Base-by-base conservation (phyloP, 371 early-diverging fungal genomes). In the Mortierella sp. region DNA sequence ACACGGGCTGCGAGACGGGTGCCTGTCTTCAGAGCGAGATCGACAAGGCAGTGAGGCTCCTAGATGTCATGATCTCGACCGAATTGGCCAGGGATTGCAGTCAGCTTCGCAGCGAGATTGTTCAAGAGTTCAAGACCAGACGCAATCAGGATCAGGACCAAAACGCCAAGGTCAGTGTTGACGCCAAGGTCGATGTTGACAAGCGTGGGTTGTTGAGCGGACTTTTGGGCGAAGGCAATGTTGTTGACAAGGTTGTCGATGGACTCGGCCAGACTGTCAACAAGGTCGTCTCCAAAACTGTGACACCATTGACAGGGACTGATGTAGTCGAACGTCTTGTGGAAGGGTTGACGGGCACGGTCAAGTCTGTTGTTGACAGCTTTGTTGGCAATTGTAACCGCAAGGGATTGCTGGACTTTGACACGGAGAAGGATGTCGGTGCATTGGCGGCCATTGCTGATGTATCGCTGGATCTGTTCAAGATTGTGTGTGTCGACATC, bases 291-390 rank as follows among this genome's bases (percentile, higher is more conserved):
- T 44, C 47, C n/a, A 44, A 71, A 3, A 45, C 19, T 21, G 70
- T 68, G 50, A 48, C 38, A 0, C 76, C 76, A 13, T 28, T 50
- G 68, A 45, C 48, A n/a, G 76, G 75, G 34, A 28, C 24, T 10
- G 21, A 52, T n/a, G 6, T 57, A 1, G 58, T 77, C 14, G 55
- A 77, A 50, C 57, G 21, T 14, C 38, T 78, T 45, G 52, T 80
- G 19, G 75, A 60, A n/a, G 60, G 13, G 7, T 42, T 80, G 70
- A 55, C 57, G 6, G 26, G 58, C 19, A 54, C 71, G 2, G 75
- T 80, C 48, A 75, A 74, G 70, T 71, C 24, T n/a, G 71, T 80
- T 57, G 80, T 80, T 28, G 80, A 80, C 24, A 74, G 75, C 50
- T 80, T 80, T 75, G 80, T 80, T 16, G 21, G 58, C 42, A 70